phyloP scores from a whole-genome alignment of 805 yeast species.

The Candida orba region DNA sequence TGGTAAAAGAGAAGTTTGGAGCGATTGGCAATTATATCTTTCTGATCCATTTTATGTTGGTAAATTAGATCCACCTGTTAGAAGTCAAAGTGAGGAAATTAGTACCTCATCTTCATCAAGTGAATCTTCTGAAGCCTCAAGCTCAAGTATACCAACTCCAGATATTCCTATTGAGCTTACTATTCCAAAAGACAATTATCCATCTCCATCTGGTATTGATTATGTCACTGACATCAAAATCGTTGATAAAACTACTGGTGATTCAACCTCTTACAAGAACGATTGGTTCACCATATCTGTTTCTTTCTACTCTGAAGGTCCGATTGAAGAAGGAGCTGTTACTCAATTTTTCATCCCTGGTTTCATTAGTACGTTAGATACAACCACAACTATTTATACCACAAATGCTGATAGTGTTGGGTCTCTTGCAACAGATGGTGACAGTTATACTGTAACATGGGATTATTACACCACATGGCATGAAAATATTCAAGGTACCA shows the following conservation, averaged over 20 bases:
- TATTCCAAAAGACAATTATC: not conserved
- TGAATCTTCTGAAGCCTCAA: not conserved
- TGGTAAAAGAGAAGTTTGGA: conserved; percentile 4
- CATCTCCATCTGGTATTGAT: conserved; percentile 5
- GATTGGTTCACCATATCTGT: conserved; percentile 5
- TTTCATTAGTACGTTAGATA: not conserved
- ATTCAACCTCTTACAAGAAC: not conserved
- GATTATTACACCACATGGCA: conserved; percentile 1
- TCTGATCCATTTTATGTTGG: conserved; percentile 5
- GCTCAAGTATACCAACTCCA: conserved; percentile 1
- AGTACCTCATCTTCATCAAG: not conserved
- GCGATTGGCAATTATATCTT: conserved; percentile 9
- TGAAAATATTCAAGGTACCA: conserved; percentile 5
- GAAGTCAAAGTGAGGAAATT: not conserved
- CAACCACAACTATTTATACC: not conserved
- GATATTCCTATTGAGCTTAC: not conserved
- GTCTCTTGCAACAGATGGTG: not conserved
- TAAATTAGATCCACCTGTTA: not conserved
- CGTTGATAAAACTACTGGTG: not conserved
- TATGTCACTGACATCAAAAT: conserved; percentile 4
- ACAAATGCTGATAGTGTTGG: not conserved
- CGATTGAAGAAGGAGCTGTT: conserved; percentile 5
- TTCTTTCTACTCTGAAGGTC: conserved; percentile 1
- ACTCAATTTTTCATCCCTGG: conserved; percentile 7
- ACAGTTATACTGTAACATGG: conserved; percentile 1